phyloP scores from a whole-genome alignment of 768 basidiomycete species.

The Tulasnella sp. region DNA sequence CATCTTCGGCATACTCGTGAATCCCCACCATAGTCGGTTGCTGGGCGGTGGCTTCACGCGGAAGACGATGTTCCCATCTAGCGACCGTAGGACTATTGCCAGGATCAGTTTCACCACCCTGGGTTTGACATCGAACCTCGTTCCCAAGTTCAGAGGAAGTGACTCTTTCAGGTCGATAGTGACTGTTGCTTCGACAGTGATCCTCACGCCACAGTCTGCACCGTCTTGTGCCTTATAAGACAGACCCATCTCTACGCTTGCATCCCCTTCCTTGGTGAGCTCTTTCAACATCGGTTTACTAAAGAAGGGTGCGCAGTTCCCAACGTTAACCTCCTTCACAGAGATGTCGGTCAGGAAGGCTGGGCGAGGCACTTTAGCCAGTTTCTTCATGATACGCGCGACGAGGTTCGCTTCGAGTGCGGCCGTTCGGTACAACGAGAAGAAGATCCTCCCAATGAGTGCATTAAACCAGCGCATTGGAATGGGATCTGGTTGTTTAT shows the following conservation, averaged over 20 bases:
- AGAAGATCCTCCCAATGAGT: slow-evolving; percentile 82
- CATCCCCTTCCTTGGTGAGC: slow-evolving; percentile 87
- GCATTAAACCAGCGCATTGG: slow-evolving; percentile 98
- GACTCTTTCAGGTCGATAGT: slow-evolving; percentile 51
- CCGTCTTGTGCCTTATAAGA: slow-evolving; percentile 41
- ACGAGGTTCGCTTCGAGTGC: slow-evolving; percentile 77
- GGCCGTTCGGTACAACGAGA: slow-evolving; percentile 80
- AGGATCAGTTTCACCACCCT: slow-evolving; percentile 84
- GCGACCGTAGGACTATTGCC: slow-evolving; percentile 73
- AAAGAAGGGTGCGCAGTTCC: slow-evolving; percentile 70
- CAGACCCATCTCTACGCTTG: slow-evolving; percentile 75
- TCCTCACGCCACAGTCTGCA: slow-evolving; percentile 48
- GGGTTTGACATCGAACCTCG: slow-evolving; percentile 57
- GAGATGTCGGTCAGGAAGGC: slow-evolving; percentile 72
- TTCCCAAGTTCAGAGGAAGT: slow-evolving; percentile 31
- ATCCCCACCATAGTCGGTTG: slow-evolving; percentile 92
- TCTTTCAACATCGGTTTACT: slow-evolving; percentile 99
- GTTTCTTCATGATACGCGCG: slow-evolving; percentile 80
- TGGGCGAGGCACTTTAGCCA: slow-evolving; percentile 84
- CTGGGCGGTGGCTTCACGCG: slow-evolving; percentile 91
- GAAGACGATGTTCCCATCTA: slow-evolving; percentile 84
- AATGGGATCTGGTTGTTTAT: slow-evolving; percentile 89
- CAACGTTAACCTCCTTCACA: slow-evolving; percentile 83
- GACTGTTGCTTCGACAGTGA: slow-evolving; percentile 82
- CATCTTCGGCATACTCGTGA: slow-evolving; percentile 81